Base-by-base conservation (phyloP, 1,284 basidiomycete species). In the Trametes pubescens region DNA sequence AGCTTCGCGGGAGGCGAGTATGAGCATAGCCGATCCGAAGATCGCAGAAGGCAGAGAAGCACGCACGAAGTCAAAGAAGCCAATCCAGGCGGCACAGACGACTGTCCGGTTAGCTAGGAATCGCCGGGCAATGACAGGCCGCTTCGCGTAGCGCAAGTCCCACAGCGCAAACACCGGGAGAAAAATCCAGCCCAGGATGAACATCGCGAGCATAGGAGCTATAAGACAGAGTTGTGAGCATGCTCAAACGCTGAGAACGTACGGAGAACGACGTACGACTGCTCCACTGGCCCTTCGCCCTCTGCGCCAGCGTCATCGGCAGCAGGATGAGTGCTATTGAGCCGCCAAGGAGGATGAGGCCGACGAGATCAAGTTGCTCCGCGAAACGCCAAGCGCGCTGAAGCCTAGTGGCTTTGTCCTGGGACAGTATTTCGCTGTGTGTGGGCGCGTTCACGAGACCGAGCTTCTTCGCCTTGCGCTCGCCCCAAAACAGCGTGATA, bases 31-130 rank as follows among this genome's bases (percentile, higher is more conserved):
- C 34, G 7, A 18, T 38, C 24, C n/a, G 46, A 22, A 34, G 4
- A 35, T 29, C 24, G n/a, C 11, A 32, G 34, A 18, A 56, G 38
- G 38, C 61, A 56, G 22, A 51, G 53, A 18, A 26, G 48, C 7
- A 79, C 84, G 35, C 67, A 87, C 85, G 70, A 91, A 92, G 75
- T 92, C 90, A 59, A 89, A 85, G 72, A 88, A 88, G 11, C 89
- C 90, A 65, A 93, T 88, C 47, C 87, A 73, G 34, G 85, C 81
- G 0, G 89, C 85, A 24, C 85, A 81, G 22, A 91, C 79, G 32
- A 93, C 85, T 37, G 83, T 85, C 18, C 80, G 76, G 70, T 90
- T 90, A 43, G 73, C 70, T 48, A 88, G 73, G 77, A 91, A 89
- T 32, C 86, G 81, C 34, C 80, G 77, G 13, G 86, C 78, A 35